Evolutionary conservation across 129 eudicot species (phyloP), one percentile per base, ranked within the genome.

Genomic region (Arctium lappa): DNA sequence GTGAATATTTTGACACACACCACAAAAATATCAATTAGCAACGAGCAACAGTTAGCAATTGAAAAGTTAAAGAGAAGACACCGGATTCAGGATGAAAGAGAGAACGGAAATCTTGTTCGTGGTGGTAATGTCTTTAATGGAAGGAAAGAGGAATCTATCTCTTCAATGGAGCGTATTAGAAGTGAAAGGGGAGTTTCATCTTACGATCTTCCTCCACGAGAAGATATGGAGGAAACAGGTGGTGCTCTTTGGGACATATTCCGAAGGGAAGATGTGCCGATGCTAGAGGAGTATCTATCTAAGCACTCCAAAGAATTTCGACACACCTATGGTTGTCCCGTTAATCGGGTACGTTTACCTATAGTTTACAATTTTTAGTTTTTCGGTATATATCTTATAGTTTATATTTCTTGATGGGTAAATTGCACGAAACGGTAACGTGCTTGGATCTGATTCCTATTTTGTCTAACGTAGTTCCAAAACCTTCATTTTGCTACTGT

Each of bases 241-340:
- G 88, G 90, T 82, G 98, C 98, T 34, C 88, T 94, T 16, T 94
- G 98, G 97, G 98, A 92, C 79, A 94, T 94, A 39, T 94, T 94
- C 77, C 37, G 98, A 65, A 87, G 97, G 85, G 92, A 90, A 85
- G 98, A 94, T 78, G 93, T 87, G 34, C 89, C 94, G 15, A 82
- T 77, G 48, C 73, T 94, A 75, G 80, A 87, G 22, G 90, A 85
- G 27, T 94, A 91, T 78, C 87, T 94, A 11, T 29, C 50, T 9
- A 85, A 88, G 63, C 97, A 94, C 77, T 69, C 83, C 0, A 89
- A 71, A 71, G 94, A 91, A 75, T 94, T 94, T 73, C 80, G 94
- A 69, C 93, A 92, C 79, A 86, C 91, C 29, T 94, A 74, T 44
- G 86, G 98, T 42, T 88, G 87, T 86, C 92, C 94, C 15, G 91